phyloP scores from a whole-genome alignment of 495 filamentous ascomycete genomes.

The Astrothelium macrocarpum region DNA sequence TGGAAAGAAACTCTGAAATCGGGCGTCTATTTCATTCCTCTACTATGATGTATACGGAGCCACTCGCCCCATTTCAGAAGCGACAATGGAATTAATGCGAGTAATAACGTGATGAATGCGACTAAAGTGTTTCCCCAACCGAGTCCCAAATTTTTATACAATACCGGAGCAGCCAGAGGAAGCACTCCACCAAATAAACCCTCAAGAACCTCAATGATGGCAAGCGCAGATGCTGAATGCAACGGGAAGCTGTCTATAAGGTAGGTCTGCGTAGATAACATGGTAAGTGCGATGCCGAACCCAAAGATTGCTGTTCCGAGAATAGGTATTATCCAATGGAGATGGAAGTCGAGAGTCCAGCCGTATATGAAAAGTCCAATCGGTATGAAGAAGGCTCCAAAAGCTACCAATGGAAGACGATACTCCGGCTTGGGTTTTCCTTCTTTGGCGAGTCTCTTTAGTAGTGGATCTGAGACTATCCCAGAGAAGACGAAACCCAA shows the following conservation, averaged over 20 bases:
- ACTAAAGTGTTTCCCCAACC: neutral
- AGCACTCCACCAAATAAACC: neutral
- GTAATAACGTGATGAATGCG: neutral
- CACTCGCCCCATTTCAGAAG: no score
- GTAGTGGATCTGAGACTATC: neutral
- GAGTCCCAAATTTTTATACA: neutral
- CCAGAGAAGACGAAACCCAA: constrained; percentile 28
- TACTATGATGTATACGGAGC: no score
- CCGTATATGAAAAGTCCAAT: neutral
- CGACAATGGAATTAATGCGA: neutral
- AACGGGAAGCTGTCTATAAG: neutral
- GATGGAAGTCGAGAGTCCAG: neutral
- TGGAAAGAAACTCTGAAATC: no score
- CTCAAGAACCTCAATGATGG: neutral
- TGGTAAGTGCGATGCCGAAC: neutral
- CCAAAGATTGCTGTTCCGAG: neutral
- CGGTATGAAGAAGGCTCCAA: constrained; percentile 5
- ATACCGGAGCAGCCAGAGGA: neutral
- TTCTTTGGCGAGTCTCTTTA: no score
- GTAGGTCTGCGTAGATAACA: neutral
- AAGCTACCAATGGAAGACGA: constrained; percentile 42
- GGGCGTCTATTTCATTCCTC: no score
- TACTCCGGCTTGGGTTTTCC: constrained; percentile 39
- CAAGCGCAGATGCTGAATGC: neutral
- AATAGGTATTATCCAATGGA: neutral